A percentile compares a stretch with the other conserved stretches of the same genome.
These are phyloP conservation scores for Marasmius sp. DNA, from an alignment of 1,284 basidiomycete genomes.

Conservation along the genomic window DNA sequence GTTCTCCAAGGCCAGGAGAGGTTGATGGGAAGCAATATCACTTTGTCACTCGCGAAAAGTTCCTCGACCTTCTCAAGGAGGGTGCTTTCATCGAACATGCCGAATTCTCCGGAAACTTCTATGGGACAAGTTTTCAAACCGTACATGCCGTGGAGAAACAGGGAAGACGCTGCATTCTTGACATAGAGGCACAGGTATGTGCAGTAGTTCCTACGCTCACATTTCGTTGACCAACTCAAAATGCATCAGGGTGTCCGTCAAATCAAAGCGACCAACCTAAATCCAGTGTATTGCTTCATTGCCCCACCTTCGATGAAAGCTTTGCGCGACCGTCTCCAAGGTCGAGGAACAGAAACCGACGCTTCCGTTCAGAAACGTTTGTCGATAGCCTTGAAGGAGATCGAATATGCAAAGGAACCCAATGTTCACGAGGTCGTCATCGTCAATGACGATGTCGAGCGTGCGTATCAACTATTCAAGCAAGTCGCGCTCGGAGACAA, in stretches of 20 bases:
- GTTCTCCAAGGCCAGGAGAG: constrained; percentile 84
- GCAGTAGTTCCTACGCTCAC: constrained; percentile 7
- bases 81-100: constrained; percentile 78
- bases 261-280: constrained; percentile 77
- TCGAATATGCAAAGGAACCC: constrained; percentile 80
- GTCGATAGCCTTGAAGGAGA: constrained; percentile 79
- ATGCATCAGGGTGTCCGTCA: constrained; percentile 79
- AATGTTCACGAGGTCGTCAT: constrained; percentile 83
- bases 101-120: constrained; percentile 89
- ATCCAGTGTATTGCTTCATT: constrained; percentile 92
- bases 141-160: constrained; percentile 55
- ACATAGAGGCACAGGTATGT: constrained; percentile 93
- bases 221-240: constrained; percentile 7
- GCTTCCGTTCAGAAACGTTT: constrained; percentile 77
- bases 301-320: constrained; percentile 79
- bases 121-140: constrained; percentile 86
- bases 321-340: constrained; percentile 70
- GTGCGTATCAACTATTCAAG: constrained; percentile 76
- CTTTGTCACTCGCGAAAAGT: constrained; percentile 62
- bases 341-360: constrained; percentile 86
- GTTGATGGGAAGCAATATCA: constrained; percentile 79
- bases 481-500: constrained; percentile 69
- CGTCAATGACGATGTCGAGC: constrained; percentile 89
- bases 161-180: constrained; percentile 85
- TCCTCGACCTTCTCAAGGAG: constrained; percentile 61